Evolutionary conservation across 1,284 basidiomycete species (phyloP).

Genomic region (Austroboletus novae-zelandiae): DNA sequence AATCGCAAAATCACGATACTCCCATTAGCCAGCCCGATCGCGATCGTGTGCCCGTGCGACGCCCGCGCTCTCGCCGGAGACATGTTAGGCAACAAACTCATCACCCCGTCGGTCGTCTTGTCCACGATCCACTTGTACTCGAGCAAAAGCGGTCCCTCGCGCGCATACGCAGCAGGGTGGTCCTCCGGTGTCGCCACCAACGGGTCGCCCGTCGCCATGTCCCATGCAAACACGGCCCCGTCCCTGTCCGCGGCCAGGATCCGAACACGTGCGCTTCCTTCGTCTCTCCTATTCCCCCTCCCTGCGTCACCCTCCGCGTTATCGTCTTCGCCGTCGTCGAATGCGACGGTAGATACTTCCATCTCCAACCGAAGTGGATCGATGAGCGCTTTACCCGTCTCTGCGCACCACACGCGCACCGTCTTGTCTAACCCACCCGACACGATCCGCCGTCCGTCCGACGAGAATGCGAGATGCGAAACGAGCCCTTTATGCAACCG

Average conservation of each 20-base stretch:
- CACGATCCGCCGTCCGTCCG: slow-evolving; percentile 25
- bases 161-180: slow-evolving; percentile 12
- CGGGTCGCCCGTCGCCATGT: slow-evolving; percentile 20
- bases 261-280: not conserved
- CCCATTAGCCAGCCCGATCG: slow-evolving; percentile 30
- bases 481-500: slow-evolving; percentile 31
- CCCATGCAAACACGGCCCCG: slow-evolving; percentile 28
- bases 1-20: slow-evolving; percentile 28
- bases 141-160: slow-evolving; percentile 15
- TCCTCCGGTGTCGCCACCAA: slow-evolving; percentile 22
- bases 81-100: slow-evolving; percentile 30
- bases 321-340: slow-evolving; percentile 14
- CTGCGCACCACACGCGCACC: slow-evolving; percentile 30
- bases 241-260: slow-evolving; percentile 28
- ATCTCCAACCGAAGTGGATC: slow-evolving; percentile 23
- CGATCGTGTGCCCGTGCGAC: slow-evolving; percentile 23
- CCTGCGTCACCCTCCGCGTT: not conserved
- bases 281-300: too few species aligned
- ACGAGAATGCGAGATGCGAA: slow-evolving; percentile 25
- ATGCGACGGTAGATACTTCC: slow-evolving; percentile 21
- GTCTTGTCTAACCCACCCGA: slow-evolving; percentile 29
- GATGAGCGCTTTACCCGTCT: slow-evolving; percentile 19
- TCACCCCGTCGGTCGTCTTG: slow-evolving; percentile 6
- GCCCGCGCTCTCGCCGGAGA: slow-evolving; percentile 24
- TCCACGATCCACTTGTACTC: slow-evolving; percentile 27